phyloP scores from a whole-genome alignment of 192 early-diverging fungal genomes.

The Coemansia sp. region DNA sequence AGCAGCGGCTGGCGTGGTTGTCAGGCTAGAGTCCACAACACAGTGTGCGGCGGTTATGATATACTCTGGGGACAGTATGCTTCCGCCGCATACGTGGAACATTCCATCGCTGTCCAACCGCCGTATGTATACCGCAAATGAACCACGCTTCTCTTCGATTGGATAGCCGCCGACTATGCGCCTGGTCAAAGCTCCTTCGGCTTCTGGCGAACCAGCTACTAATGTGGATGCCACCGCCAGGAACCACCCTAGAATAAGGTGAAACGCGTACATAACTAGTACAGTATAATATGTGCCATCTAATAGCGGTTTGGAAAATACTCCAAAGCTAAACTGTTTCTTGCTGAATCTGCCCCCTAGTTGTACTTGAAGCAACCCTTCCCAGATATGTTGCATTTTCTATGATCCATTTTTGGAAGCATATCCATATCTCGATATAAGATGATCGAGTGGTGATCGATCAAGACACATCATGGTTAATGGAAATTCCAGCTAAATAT shows the following conservation, averaged over 20 bases:
- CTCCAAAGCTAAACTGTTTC: too few relatives aligned
- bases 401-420: background rate
- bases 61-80: background rate
- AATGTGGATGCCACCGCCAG: background rate
- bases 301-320: too few relatives aligned
- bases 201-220: background rate
- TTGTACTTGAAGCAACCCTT: too few relatives aligned
- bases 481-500: too few relatives aligned
- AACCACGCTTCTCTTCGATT: background rate
- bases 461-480: background rate
- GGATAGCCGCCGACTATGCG: background rate
- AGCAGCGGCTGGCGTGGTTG: background rate
- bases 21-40: background rate
- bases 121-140: background rate
- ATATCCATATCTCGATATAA: background rate
- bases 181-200: background rate
- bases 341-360: too few relatives aligned
- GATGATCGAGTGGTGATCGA: background rate
- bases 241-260: background rate
- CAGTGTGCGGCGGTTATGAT: background rate
- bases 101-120: background rate
- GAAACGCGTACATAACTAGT: background rate
- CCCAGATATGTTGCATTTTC: background rate
- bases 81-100: background rate
- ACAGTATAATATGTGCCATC: too few relatives aligned